Conservation (phyloP, 2,329 filamentous ascomycete genomes). For the Podosphaera fusca region DNA sequence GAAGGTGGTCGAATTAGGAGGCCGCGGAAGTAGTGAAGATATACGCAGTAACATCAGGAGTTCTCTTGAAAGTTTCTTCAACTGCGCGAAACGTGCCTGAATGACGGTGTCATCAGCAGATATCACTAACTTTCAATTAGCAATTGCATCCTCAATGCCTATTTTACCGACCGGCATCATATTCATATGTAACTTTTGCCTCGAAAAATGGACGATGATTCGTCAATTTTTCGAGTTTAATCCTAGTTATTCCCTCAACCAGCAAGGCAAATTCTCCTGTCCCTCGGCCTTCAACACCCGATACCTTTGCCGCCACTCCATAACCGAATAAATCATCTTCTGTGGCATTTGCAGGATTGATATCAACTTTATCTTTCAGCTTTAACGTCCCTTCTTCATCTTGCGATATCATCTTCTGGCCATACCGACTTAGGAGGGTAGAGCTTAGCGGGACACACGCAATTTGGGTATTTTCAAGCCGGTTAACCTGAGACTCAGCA, state of each 20-base stretch:
- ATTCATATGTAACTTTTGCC: conserved; percentile 47
- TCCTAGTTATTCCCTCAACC: conserved; percentile 63
- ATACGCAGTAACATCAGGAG: conserved; percentile 66
- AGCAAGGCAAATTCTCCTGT: conserved; percentile 60
- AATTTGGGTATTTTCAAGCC: conserved; percentile 48
- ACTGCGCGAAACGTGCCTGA: conserved; percentile 48
- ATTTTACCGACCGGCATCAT: conserved; percentile 36
- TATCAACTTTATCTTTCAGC: conserved; percentile 17
- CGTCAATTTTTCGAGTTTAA: conserved; percentile 49
- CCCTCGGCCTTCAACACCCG: conserved; percentile 52
- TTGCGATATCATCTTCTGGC: conserved; percentile 51
- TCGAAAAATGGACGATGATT: conserved; percentile 74
- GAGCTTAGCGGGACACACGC: conserved; percentile 73
- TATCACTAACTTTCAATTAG: conserved; percentile 7
- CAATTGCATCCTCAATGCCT: not conserved
- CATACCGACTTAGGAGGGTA: conserved; percentile 47
- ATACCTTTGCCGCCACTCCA: conserved; percentile 60
- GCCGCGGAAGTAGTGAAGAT: conserved; percentile 58
- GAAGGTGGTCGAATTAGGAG: conserved; percentile 37
- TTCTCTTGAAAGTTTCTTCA: conserved; percentile 71
- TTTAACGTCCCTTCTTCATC: conserved; percentile 22
- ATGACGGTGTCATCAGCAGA: conserved; percentile 35
- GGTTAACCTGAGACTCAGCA: conserved; percentile 41
- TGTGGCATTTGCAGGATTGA: conserved; percentile 34
- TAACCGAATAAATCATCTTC: conserved; percentile 60